Base-by-base conservation (phyloP, 2,329 filamentous ascomycete species). In the Pseudogymnoascus sp. region DNA sequence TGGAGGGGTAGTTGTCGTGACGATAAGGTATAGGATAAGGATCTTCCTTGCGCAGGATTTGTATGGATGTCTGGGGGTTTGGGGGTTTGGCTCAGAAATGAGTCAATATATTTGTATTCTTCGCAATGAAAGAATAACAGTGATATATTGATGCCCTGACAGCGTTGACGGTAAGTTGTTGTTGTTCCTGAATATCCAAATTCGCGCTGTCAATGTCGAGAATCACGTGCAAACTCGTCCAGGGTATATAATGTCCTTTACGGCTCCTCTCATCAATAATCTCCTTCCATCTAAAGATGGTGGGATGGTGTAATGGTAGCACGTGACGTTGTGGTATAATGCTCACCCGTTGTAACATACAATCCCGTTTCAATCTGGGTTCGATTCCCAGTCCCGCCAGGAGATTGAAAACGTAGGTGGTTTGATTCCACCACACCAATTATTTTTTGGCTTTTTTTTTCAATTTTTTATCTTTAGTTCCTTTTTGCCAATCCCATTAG, bases 381-480 rank as follows among this genome's bases (percentile, higher is more conserved):
- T 72, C 71, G 71, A 72, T 72, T 72, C 71, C 70, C 71, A 71
- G 71, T 68, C 69, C 71, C 71, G 71, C 71, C 71, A 72, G 26
- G 26, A 56, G 59, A 42, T 71, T 72, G 69, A 68, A 70, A 66
- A 64, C 62, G 59, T 61, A 35, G 63, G 70, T 65, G 68, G 69
- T 68, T 69, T 65, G 59, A 71, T 64, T 61, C 68, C 68, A 65
- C 62, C 59, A 59, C 62, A 62, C 67, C 59, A 68, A 65, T 26
- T 63, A 68, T 62, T 67, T 69, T 62, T 64, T 60, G 14, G 4
- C 29, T 31, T n/a, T 29, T 50, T 21, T 50, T 50, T 26, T n/a
- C 13, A 7, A 21, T 40, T 50, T 50, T 50, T 24, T 24, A 26
- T n/a, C 29, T 50, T 50, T 26, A 2, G 44, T 31, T 4, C 29